Evolutionary conservation across 371 early-diverging fungal genomes (phyloP).

Genomic region (Rhizopus stolonifer): DNA sequence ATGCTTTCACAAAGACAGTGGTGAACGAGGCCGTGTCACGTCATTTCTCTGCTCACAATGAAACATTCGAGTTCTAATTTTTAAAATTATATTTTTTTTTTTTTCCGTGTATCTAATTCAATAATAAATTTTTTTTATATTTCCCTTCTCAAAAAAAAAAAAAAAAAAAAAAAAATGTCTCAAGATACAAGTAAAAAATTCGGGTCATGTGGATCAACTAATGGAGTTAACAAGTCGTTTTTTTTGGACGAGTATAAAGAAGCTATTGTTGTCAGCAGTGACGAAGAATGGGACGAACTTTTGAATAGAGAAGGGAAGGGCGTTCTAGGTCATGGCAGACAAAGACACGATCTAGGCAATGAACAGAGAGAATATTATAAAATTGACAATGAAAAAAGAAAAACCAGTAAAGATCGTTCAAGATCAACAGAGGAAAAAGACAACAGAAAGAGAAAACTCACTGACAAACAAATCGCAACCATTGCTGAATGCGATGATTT

Average conservation of each 20-base stretch:
- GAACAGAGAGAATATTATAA: too few species aligned
- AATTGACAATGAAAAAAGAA: background rate
- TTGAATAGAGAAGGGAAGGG: background rate
- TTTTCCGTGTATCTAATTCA: background rate
- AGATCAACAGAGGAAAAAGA: background rate
- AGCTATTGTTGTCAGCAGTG: background rate
- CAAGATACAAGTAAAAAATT: background rate
- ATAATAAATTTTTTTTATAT: background rate
- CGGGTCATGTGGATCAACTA: too few species aligned
- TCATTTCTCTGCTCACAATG: conserved; percentile 36
- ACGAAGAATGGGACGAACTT: background rate
- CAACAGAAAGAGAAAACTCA: background rate
- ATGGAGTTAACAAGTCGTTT: too few species aligned
- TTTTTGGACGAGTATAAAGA: too few species aligned
- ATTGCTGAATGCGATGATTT: conserved; percentile 1
- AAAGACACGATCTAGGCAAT: too few species aligned
- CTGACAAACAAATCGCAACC: background rate
- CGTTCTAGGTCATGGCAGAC: background rate
- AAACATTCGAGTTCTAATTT: conserved; percentile 46
- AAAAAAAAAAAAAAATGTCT: too few species aligned
- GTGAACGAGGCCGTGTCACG: conserved; percentile 32
- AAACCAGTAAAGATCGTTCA: background rate
- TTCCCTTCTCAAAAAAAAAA: too few species aligned
- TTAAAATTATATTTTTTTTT: background rate
- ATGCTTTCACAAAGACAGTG: conserved; percentile 33